These are phyloP conservation scores for Cladosporium colombiae DNA, from an alignment of 2,329 filamentous ascomycete genomes.

Conservation along the genomic window DNA sequence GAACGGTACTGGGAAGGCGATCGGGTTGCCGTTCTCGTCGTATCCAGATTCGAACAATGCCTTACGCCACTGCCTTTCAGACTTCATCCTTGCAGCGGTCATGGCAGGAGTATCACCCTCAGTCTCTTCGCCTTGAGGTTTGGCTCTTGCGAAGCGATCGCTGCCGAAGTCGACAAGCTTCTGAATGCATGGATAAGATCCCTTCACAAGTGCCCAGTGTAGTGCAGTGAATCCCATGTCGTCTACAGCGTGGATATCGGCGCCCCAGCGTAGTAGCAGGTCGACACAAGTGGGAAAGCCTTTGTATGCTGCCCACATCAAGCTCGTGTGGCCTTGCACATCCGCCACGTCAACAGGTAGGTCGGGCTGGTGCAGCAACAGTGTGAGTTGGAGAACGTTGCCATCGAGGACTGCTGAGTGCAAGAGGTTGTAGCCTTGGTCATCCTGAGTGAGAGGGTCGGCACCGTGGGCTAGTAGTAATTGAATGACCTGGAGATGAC, in stretches of 20 bases:
- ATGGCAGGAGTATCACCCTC: conserved; percentile 87
- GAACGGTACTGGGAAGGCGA: conserved; percentile 71
- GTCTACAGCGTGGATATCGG: conserved; percentile 85
- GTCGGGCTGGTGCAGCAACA: conserved; percentile 84
- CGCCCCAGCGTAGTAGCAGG: conserved; percentile 89
- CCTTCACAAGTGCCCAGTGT: conserved; percentile 96
- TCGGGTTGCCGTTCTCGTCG: conserved; percentile 72
- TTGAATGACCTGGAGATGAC: conserved; percentile 95
- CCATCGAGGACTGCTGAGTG: conserved; percentile 97
- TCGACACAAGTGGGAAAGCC: conserved; percentile 91
- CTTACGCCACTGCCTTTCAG: conserved; percentile 75
- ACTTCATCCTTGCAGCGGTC: conserved; percentile 89
- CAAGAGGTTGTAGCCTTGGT: conserved; percentile 96
- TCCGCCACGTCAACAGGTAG: conserved; percentile 92
- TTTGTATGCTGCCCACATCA: conserved; percentile 99
- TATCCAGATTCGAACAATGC: conserved; percentile 84
- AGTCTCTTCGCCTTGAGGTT: conserved; percentile 38
- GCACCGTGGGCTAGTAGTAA: conserved; percentile 88
- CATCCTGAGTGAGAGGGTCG: conserved; percentile 87
- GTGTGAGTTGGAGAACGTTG: conserved; percentile 83
- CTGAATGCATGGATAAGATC: conserved; percentile 82
- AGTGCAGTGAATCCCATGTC: conserved; percentile 92
- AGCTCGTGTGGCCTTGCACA: conserved; percentile 83
- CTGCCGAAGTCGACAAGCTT: conserved; percentile 95
- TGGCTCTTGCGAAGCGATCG: conserved; percentile 86